Evolutionary conservation across 257 asterid species (phyloP).

Genomic region (Rehmannia glutinosa): DNA sequence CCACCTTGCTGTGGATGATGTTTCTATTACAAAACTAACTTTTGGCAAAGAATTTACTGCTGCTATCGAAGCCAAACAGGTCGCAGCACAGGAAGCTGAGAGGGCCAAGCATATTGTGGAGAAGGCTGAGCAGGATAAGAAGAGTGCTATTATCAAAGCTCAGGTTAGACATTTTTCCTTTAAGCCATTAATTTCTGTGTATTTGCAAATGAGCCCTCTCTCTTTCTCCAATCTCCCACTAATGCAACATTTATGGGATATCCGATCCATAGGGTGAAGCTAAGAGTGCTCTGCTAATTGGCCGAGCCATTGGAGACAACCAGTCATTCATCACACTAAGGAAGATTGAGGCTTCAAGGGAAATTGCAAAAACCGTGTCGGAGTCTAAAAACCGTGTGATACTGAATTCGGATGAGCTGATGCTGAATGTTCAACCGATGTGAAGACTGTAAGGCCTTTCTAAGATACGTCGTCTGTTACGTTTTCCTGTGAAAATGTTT

Average conservation of each 20-base stretch:
- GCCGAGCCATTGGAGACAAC: background rate
- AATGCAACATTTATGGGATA: background rate
- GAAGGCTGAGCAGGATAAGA: conserved; percentile 29
- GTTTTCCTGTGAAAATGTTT: background rate
- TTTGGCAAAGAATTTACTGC: conserved; percentile 30
- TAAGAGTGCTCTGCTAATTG: background rate
- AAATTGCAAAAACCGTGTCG: background rate
- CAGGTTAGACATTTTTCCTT: background rate
- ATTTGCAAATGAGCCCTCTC: background rate
- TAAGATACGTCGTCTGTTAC: background rate
- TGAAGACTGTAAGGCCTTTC: background rate
- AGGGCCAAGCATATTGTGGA: conserved; percentile 32
- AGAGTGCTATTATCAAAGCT: conserved; percentile 23
- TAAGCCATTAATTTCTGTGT: background rate
- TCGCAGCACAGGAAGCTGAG: conserved; percentile 37
- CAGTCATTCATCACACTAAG: background rate
- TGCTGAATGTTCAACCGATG: background rate
- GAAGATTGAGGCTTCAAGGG: conserved; percentile 2
- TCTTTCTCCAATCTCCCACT: background rate
- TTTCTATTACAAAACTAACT: conserved; percentile 23
- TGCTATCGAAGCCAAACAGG: conserved; percentile 36
- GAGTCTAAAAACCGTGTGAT: background rate
- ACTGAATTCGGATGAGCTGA: background rate
- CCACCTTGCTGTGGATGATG: conserved; percentile 31
- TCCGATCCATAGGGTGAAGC: background rate